These are phyloP conservation scores for Diaporthe sp. DNA, from an alignment of 2,329 filamentous ascomycete species.

Conservation along the genomic window DNA sequence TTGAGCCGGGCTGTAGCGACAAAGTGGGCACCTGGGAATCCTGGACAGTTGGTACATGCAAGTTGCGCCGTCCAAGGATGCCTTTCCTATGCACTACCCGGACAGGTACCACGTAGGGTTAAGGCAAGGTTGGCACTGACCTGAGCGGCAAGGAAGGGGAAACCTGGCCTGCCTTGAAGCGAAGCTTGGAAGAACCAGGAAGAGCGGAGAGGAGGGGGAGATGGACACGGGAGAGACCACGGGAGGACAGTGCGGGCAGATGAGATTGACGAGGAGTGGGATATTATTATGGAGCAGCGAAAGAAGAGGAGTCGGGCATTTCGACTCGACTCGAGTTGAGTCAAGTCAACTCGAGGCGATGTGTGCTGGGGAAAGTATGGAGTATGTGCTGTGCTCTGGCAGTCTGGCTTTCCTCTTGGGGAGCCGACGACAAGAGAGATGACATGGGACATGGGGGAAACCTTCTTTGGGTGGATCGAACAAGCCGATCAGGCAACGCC, in stretches of 20 bases:
- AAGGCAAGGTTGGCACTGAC: slow-evolving; percentile 40
- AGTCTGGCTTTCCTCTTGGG: neutral
- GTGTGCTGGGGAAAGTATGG: slow-evolving; percentile 7
- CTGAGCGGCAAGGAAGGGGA: slow-evolving; percentile 25
- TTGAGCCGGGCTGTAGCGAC: slow-evolving; percentile 31
- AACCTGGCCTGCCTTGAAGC: slow-evolving; percentile 32
- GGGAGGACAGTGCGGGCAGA: slow-evolving; percentile 16
- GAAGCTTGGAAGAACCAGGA: slow-evolving; percentile 5
- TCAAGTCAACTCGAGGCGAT: slow-evolving; percentile 8
- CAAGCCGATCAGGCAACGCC: slow-evolving; percentile 24
- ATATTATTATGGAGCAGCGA: slow-evolving; percentile 26
- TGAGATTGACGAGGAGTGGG: slow-evolving; percentile 29
- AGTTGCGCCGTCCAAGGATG: slow-evolving; percentile 25
- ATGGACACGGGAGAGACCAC: slow-evolving; percentile 6
- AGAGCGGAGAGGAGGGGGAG: slow-evolving; percentile 17
- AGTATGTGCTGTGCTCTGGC: neutral
- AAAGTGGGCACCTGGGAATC: slow-evolving; percentile 36
- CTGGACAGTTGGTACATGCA: slow-evolving; percentile 21
- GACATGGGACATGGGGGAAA: slow-evolving; percentile 26
- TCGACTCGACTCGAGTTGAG: neutral
- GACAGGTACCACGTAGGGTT: slow-evolving; percentile 26
- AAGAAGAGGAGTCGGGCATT: slow-evolving; percentile 21
- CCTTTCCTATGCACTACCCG: slow-evolving; percentile 29
- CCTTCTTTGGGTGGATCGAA: slow-evolving; percentile 27
- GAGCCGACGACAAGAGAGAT: neutral